Base-by-base conservation (phyloP, 306 rosid species). In the Begonia fuchsioides region DNA sequence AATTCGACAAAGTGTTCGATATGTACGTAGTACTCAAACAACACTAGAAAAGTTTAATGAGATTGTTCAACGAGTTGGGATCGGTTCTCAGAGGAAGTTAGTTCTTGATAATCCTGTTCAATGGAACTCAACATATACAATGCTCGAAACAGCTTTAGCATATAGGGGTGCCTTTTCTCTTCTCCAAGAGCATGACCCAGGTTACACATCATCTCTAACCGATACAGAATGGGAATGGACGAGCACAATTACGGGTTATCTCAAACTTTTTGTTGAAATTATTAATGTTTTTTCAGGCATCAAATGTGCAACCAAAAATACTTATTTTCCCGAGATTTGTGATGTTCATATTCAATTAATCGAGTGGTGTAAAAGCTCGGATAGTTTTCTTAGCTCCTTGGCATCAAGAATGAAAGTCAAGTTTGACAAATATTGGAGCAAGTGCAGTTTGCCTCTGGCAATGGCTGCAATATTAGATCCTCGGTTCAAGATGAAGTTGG, bases 401-500 rank as follows among this genome's bases (percentile, higher is more conserved):
- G 86, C 95, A 10, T 26, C 56, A 56, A 90, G 79, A 75, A 79
- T 85, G 87, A 85, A 85, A 66, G 70, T 76, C 16, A 79, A 68
- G 66, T 90, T 85, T 50, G 98, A 90, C 62, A 75, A 73, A 67
- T 90, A 90, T 61, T 90, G 98, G 98, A 73, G 75, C 78, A 90
- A 81, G 67, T 90, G 98, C 72, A 79, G 92, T 57, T 61, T 70
- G 63, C 64, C 87, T 67, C 65, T 90, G 75, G 95, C 98, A 17
- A 68, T 90, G 16, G 98, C 92, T 15, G 94, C 84, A 13, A 74
- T 90, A 48, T 65, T 90, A 76, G 98, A 90, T 70, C 98, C 98
- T 15, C 77, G 95, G 45, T 90, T 85, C 66, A 85, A 85, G 72
- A 79, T 85, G 84, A 90, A 81, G 78, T 66, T 90, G 71, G 87